Evolutionary conservation across 2,329 filamentous ascomycete genomes (phyloP), one percentile per base, ranked within the genome.

Genomic region (Proliferodiscus dingleyae): DNA sequence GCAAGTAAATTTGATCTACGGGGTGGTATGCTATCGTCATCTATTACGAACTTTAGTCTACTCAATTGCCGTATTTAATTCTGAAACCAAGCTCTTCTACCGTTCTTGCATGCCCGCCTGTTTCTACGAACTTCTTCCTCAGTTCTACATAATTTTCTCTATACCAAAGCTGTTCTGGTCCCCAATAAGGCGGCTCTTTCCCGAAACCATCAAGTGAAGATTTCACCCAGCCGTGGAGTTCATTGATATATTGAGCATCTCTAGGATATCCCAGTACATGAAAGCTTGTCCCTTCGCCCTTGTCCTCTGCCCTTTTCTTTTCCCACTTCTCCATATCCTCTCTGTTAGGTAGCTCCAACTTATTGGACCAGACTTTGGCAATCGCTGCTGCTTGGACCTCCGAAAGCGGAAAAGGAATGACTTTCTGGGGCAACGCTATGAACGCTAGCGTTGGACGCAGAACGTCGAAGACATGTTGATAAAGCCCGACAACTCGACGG

Each of bases 391-490:
- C 81, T 65, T 96, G 90, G 5, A 79, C 81, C 67, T 96, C 89
- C 0, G 83, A 76, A 1, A 93, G 59, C 0, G 87, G 84, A 62
- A 95, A 95, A 0, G 91, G 91, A n/a, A 94, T 85, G n/a, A 93
- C 79, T 55, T 85, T 85, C 61, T 89, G 84, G 13, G 86, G 83
- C 30, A 96, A 71, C 0, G 78, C 80, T 0, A 86, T 74, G 61
- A 96, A 90, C 1, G 79, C 83, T 1, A 97, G 71, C 0, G 87
- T 93, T 1, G 90, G 89, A 49, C 88, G 78, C 1, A 78, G 70
- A 3, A 83, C 81, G 62, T 83, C 81, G 63, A 96, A 84, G 8
- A 96, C 59, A 57, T 97, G 89, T 54, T 88, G 74, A 63, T 89
- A 95, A 3, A 90, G 67, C 26, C 84, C 80, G 50, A 82, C 71